phyloP scores from a whole-genome alignment of 495 filamentous ascomycete genomes.

The Lepraria neglecta region DNA sequence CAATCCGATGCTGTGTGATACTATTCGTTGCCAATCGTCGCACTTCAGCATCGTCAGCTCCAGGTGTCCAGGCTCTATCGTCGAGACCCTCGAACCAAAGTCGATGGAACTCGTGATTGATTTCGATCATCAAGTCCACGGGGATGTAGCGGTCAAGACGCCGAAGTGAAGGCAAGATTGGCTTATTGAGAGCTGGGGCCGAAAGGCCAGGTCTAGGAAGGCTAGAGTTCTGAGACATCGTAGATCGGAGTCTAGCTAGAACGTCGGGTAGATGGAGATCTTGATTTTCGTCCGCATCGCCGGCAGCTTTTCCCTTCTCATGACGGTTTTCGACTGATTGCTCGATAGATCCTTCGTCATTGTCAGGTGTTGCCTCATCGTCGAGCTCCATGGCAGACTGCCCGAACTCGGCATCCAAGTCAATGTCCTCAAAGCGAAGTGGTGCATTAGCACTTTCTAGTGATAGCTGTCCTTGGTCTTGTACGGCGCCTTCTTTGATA shows the following conservation, averaged over 20 bases:
- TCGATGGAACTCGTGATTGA: background rate
- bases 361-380: background rate
- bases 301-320: background rate
- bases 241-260: too few species aligned
- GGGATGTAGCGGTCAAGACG: background rate
- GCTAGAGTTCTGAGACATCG: too few species aligned
- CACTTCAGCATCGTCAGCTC: too few species aligned
- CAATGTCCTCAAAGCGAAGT: slow-evolving; percentile 1
- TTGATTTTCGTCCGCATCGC: background rate
- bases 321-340: too few species aligned
- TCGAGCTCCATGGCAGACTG: slow-evolving; percentile 15
- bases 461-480: background rate
- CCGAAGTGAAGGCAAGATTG: too few species aligned
- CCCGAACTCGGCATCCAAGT: slow-evolving; percentile 11
- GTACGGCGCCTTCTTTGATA: background rate
- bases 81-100: slow-evolving; percentile 10
- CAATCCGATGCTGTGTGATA: too few species aligned
- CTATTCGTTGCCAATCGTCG: too few species aligned
- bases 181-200: too few species aligned
- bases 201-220: too few species aligned
- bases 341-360: too few species aligned
- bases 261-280: too few species aligned
- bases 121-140: background rate
- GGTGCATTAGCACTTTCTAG: background rate
- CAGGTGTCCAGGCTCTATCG: slow-evolving; percentile 1